Percentiles rank a stretch among this genome's conserved stretches.
Conservation (phyloP, 257 asterid genomes). For the Plectranthus barbatus region DNA sequence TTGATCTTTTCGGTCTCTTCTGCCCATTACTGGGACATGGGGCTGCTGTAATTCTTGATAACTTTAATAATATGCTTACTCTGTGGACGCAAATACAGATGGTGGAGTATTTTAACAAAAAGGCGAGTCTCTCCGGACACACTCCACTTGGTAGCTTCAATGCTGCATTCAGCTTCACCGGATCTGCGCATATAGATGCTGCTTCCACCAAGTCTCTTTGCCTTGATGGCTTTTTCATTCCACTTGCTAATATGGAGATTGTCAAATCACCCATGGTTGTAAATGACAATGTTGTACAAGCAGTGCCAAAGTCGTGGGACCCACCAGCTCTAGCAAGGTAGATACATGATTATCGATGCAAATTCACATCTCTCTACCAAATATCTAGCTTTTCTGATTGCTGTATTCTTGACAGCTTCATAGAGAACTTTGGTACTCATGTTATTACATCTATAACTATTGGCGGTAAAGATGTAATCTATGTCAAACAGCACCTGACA, state of each 20-base stretch:
- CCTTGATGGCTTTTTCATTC: conserved; percentile 75
- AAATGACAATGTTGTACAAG: conserved; percentile 51
- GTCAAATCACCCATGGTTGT: conserved; percentile 39
- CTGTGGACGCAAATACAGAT: conserved; percentile 39
- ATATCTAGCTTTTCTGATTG: conserved; percentile 5
- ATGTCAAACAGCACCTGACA: conserved; percentile 56
- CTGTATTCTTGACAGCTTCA: conserved; percentile 52
- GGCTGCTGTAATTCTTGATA: neutral
- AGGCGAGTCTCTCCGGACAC: conserved; percentile 52
- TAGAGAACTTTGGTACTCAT: conserved; percentile 84
- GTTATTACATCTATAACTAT: conserved; percentile 68
- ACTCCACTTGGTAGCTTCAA: conserved; percentile 75
- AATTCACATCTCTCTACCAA: neutral
- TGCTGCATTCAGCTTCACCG: conserved; percentile 67
- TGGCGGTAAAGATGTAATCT: conserved; percentile 87
- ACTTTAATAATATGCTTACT: neutral
- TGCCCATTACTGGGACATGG: neutral
- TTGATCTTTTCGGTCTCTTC: no score
- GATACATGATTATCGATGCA: neutral
- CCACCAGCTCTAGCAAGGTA: conserved; percentile 85
- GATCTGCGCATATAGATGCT: conserved; percentile 56
- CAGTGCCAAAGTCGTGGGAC: conserved; percentile 76
- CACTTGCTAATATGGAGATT: conserved; percentile 61
- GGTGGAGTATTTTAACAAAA: conserved; percentile 80
- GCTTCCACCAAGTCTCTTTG: conserved; percentile 71